Evolutionary conservation across 805 yeast species (phyloP).

Genomic region (Starmera pachycereana): DNA sequence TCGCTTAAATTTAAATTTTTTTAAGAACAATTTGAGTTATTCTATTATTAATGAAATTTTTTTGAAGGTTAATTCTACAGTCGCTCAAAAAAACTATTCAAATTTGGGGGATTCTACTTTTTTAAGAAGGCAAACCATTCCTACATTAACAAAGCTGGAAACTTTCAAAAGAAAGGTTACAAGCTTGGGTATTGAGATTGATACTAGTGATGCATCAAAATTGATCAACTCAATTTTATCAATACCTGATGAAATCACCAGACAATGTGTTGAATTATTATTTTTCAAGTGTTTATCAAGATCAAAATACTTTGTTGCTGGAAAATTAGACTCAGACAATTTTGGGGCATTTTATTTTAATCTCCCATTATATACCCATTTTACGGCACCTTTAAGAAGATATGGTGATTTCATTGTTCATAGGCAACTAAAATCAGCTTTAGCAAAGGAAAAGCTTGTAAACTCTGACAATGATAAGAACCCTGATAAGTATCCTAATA

Average conservation of each 20-base stretch:
- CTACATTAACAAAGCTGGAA: constrained; percentile 72
- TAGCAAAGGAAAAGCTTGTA: constrained; percentile 21
- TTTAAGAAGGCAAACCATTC: constrained; percentile 80
- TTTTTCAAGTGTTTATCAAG: constrained; percentile 74
- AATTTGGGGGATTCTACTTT: constrained; percentile 73
- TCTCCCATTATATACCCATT: constrained; percentile 82
- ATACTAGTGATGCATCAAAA: constrained; percentile 62
- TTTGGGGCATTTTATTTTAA: constrained; percentile 75
- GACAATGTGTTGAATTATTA: constrained; percentile 70
- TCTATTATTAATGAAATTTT: constrained; percentile 64
- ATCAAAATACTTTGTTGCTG: constrained; percentile 84
- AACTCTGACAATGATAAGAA: too few relatives aligned
- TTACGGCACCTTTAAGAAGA: constrained; percentile 85
- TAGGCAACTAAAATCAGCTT: constrained; percentile 69
- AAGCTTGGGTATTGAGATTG: constrained; percentile 56
- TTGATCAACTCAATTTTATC: constrained; percentile 60
- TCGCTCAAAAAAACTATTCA: constrained; percentile 73
- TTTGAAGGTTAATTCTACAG: constrained; percentile 71
- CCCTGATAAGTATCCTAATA: too few relatives aligned
- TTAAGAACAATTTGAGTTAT: constrained; percentile 46
- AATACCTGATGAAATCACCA: constrained; percentile 48
- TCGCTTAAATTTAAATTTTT: constrained; percentile 60
- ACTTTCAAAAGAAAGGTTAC: constrained; percentile 64
- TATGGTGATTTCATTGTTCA: constrained; percentile 91
- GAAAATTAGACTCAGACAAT: constrained; percentile 70